Base-by-base conservation (phyloP, 306 rosid species). In the Sophora flavescens region DNA sequence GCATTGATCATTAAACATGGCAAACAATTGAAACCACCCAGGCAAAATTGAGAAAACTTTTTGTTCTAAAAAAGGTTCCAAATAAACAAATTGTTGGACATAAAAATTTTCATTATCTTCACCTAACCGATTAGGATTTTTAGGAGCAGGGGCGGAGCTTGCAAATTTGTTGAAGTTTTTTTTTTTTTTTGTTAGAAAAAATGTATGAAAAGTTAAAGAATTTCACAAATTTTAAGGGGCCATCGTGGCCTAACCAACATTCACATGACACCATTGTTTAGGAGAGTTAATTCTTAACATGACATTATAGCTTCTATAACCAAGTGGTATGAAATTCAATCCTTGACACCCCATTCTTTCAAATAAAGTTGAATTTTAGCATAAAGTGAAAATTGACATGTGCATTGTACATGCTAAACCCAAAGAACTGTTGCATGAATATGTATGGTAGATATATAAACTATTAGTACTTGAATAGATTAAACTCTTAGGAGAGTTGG, bases 21-120 rank as follows among this genome's bases (percentile, higher is more conserved):
- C 9, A 18, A 50, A 26, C 52, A 48, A 50, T 42, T 9, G 45
- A 68, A 14, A 18, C 11, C 6, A 51, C 33, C 11, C 5, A 3
- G 22, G 18, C 33, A 16, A 54, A 38, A 71, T 6, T 5, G 15
- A 38, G 26, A 51, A 26, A 70, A 33, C 22, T n/a, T 61, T 32
- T 2, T 14, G 22, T 30, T 26, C 36, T 2, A 0, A 35, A 8
- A n/a, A 9, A 63, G 33, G 6, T 63, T 42, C 8, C 18, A 15
- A 72, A 28, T 30, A 16, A 45, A 44, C 26, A 72, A 72, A 64
- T 77, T 76, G 8, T 53, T 18, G 11, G 52, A 35, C 6, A 17
- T 53, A 53, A 53, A 53, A 53, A 5, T 13, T 47, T 12, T 13
- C 15, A 47, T 12, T 28, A 52, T 2, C 5, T 42, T 17, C 48